phyloP scores from a whole-genome alignment of 2,329 filamentous ascomycete species.

The Fusarium albidum region DNA sequence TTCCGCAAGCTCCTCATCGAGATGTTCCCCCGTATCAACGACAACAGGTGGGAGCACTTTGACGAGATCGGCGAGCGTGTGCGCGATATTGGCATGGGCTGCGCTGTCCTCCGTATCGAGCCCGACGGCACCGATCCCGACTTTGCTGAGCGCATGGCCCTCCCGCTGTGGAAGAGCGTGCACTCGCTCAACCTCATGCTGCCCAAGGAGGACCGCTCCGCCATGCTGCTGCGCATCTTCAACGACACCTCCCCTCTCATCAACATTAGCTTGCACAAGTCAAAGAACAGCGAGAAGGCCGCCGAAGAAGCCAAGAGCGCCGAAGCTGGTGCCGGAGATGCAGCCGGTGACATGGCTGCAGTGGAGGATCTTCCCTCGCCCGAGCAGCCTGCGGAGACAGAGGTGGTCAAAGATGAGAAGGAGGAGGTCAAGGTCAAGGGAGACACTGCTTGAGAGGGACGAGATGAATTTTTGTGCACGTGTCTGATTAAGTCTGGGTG shows the following conservation, averaged over 20 bases:
- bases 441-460: conserved; percentile 27
- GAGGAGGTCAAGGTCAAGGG: conserved; percentile 20
- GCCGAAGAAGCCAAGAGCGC: conserved; percentile 45
- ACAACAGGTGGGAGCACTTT: conserved; percentile 76
- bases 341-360: conserved; percentile 36
- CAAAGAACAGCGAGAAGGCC: conserved; percentile 52
- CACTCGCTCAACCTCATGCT: conserved; percentile 96
- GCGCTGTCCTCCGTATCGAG: conserved; percentile 87
- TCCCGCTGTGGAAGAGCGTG: conserved; percentile 94
- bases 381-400: conserved; percentile 34
- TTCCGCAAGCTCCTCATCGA: conserved; percentile 85
- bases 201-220: conserved; percentile 93
- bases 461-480: conserved; percentile 23
- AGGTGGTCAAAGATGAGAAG: conserved; percentile 11
- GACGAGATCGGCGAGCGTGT: conserved; percentile 90
- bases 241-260: conserved; percentile 88
- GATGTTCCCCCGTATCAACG: conserved; percentile 92
- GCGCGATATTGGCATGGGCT: conserved; percentile 84
- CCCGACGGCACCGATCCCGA: conserved; percentile 69
- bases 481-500: conserved; percentile 32
- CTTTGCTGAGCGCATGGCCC: conserved; percentile 79
- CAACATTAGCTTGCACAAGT: conserved; percentile 68
- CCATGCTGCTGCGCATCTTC: conserved; percentile 90
- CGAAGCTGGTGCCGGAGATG: conserved; percentile 30
- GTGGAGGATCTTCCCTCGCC: conserved; percentile 51